phyloP scores from a whole-genome alignment of 495 filamentous ascomycete species.

The Lophiotrema nucula region DNA sequence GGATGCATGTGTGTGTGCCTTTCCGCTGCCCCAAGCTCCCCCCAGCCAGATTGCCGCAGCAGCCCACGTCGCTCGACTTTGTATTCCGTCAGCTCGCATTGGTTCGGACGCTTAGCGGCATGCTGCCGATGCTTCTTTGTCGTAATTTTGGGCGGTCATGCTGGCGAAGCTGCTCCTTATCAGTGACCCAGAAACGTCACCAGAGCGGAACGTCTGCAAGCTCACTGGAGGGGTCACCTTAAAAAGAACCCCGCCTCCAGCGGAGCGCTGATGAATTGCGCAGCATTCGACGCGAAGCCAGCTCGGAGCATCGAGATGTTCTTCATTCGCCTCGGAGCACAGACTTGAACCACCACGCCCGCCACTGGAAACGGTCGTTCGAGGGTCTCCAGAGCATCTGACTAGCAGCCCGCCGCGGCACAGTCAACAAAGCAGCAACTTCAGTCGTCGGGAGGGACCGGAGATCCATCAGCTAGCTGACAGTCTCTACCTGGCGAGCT shows the following conservation, averaged over 20 bases:
- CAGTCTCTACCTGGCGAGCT: no score
- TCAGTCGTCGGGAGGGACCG: conserved; percentile 26
- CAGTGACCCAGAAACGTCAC: conserved; percentile 21
- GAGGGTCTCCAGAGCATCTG: no score
- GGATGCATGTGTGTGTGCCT: conserved; percentile 25
- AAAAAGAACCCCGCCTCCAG: conserved; percentile 28
- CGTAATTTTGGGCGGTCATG: conserved; percentile 35
- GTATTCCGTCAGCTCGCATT: conserved; percentile 23
- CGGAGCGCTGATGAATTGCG: conserved; percentile 5
- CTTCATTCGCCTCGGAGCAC: neutral
- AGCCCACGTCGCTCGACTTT: conserved; percentile 17
- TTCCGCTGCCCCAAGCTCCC: conserved; percentile 26
- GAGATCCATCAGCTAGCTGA: conserved; percentile 14
- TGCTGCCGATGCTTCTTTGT: conserved; percentile 31
- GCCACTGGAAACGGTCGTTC: no score
- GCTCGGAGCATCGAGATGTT: conserved; percentile 1
- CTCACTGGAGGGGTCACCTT: conserved; percentile 13
- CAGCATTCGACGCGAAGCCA: conserved; percentile 9
- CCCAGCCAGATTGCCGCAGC: conserved; percentile 32
- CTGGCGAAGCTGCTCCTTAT: conserved; percentile 20
- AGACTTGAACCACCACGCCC: no score
- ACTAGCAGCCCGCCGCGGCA: conserved; percentile 1
- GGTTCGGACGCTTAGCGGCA: conserved; percentile 9
- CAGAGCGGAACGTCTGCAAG: conserved; percentile 9
- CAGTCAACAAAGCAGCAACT: conserved; percentile 5